phyloP scores from a whole-genome alignment of 306 rosid genomes.

The Medicago arabica region DNA sequence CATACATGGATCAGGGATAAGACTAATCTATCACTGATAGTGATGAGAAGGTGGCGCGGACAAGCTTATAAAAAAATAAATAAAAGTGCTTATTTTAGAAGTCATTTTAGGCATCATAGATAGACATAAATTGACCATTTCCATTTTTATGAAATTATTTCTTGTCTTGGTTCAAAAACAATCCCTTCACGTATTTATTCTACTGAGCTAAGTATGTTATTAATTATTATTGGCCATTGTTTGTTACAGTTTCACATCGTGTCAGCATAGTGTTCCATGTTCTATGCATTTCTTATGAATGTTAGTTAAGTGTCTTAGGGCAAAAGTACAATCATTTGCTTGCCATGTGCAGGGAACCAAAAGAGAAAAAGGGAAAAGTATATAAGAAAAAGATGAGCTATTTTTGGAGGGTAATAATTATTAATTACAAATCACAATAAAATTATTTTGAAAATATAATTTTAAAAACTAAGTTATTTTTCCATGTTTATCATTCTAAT shows the following conservation, averaged over 20 bases:
- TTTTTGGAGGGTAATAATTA: background rate
- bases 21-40: background rate
- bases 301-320: background rate
- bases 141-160: background rate
- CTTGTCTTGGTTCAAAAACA: background rate
- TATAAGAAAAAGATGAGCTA: background rate
- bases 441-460: no score
- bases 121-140: background rate
- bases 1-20: background rate
- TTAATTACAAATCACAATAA: background rate
- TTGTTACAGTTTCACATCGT: conserved; percentile 9
- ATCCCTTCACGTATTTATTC: background rate
- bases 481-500: no score
- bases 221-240: background rate
- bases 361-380: background rate
- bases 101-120: background rate
- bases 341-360: conserved; percentile 33
- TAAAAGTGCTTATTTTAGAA: background rate
- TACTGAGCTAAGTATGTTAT: background rate
- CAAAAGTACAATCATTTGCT: conserved; percentile 28
- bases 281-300: conserved; percentile 8
- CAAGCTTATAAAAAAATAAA: background rate
- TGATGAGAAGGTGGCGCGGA: background rate
- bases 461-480: background rate
- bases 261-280: background rate